phyloP scores from a whole-genome alignment of 345 rosid species.

The Brassica incana region DNA sequence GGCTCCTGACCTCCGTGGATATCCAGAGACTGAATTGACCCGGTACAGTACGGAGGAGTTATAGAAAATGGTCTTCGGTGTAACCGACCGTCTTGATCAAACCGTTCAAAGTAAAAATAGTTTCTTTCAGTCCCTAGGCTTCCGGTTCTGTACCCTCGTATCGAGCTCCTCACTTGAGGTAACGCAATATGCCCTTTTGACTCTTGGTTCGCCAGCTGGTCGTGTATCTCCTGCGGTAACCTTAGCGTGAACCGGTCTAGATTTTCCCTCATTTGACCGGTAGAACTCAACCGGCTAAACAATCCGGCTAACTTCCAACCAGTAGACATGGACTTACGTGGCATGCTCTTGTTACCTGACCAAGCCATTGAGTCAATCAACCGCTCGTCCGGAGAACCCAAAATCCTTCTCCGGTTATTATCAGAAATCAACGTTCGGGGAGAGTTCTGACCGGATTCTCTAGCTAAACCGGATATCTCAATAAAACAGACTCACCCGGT shows the following conservation, averaged over 20 bases:
- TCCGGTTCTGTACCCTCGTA: constrained; percentile 53
- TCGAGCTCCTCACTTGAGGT: constrained; percentile 56
- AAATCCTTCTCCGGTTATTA: constrained; percentile 12
- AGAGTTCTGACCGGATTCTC: constrained; percentile 28
- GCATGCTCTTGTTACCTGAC: not conserved
- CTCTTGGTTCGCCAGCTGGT: constrained; percentile 36
- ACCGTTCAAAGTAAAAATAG: constrained; percentile 48
- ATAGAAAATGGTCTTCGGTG: constrained; percentile 43
- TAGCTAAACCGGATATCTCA: constrained; percentile 29
- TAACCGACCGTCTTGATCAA: constrained; percentile 39
- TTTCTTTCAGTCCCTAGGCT: constrained; percentile 44
- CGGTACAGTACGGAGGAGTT: constrained; percentile 48
- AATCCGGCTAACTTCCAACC: not conserved
- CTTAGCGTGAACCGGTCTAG: constrained; percentile 65
- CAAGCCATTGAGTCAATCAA: constrained; percentile 36
- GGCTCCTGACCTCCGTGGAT: constrained; percentile 29
- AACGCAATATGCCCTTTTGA: constrained; percentile 55
- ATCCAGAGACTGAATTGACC: constrained; percentile 39
- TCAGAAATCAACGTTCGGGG: not conserved
- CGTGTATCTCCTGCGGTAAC: constrained; percentile 66
- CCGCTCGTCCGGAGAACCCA: constrained; percentile 31
- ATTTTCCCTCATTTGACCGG: constrained; percentile 55
- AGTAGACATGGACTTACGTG: not conserved
- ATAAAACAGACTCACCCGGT: constrained; percentile 46
- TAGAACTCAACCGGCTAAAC: constrained; percentile 35